phyloP scores from a whole-genome alignment of 1,139 yeast genomes.

The Suhomyces anneliseae region DNA sequence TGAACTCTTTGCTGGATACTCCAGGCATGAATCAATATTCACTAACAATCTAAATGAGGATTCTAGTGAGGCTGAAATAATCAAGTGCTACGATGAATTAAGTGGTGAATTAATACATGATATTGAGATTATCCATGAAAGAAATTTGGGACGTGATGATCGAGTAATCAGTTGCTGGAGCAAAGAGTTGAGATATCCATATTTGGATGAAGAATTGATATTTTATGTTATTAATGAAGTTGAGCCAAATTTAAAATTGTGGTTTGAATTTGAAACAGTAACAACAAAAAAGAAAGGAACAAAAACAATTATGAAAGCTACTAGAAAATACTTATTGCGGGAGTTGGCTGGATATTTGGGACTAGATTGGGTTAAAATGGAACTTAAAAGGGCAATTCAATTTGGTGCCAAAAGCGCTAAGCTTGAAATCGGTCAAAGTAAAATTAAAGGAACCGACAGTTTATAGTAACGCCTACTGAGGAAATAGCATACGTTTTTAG shows the following conservation, averaged over 20 bases:
- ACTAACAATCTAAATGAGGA: slow-evolving; percentile 17
- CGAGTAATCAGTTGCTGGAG: slow-evolving; percentile 85
- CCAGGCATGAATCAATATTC: slow-evolving; percentile 63
- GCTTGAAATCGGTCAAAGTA: slow-evolving; percentile 73
- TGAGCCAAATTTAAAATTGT: slow-evolving; percentile 53
- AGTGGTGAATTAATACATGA: slow-evolving; percentile 62
- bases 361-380: slow-evolving; percentile 59
- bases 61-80: slow-evolving; percentile 18
- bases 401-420: slow-evolving; percentile 96
- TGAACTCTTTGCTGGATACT: slow-evolving; percentile 91
- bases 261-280: slow-evolving; percentile 30
- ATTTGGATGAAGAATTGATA: slow-evolving; percentile 65
- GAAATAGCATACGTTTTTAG: not conserved
- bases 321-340: slow-evolving; percentile 65
- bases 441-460: slow-evolving; percentile 61
- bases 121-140: slow-evolving; percentile 66
- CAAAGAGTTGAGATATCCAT: slow-evolving; percentile 88
- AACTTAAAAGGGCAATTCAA: slow-evolving; percentile 93
- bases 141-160: slow-evolving; percentile 91
- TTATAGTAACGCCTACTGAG: slow-evolving; percentile 11
- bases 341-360: slow-evolving; percentile 55
- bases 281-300: slow-evolving; percentile 32
- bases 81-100: slow-evolving; percentile 24
- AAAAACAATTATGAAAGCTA: slow-evolving; percentile 27
- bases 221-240: slow-evolving; percentile 47